phyloP scores from a whole-genome alignment of 1,284 basidiomycete species.

The Cryptococcus sp. region DNA sequence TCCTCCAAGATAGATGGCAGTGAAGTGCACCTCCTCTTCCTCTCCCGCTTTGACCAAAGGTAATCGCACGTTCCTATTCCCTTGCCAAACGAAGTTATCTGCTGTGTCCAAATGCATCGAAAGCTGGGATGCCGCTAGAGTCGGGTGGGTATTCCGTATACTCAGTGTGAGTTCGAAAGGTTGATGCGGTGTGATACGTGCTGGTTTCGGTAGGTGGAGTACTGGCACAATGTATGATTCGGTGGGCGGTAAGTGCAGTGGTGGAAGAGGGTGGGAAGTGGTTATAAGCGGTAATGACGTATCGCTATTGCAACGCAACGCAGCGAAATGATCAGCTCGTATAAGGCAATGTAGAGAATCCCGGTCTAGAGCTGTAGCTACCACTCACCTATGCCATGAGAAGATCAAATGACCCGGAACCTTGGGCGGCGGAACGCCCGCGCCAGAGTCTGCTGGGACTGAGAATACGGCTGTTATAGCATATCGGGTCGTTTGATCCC shows the following conservation, averaged over 20 bases:
- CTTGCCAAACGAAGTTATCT: conserved; percentile 48
- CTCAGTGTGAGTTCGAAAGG: conserved; percentile 38
- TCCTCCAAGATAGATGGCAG: conserved; percentile 30
- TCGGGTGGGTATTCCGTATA: conserved; percentile 45
- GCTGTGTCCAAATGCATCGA: conserved; percentile 40
- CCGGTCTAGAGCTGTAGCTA: conserved; percentile 3
- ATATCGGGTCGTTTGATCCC: conserved; percentile 20
- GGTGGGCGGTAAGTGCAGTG: conserved; percentile 24
- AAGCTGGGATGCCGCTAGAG: conserved; percentile 26
- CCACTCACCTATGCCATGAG: conserved; percentile 28
- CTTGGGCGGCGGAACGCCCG: conserved; percentile 4
- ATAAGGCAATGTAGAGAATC: not conserved
- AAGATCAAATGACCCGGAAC: conserved; percentile 25
- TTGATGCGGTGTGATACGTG: conserved; percentile 20
- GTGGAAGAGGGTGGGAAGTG: conserved; percentile 29
- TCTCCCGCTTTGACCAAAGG: conserved; percentile 30
- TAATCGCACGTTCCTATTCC: conserved; percentile 31
- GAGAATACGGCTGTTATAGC: conserved; percentile 28
- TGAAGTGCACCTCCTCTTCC: conserved; percentile 21
- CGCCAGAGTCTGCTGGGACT: conserved; percentile 14
- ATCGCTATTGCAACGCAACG: conserved; percentile 2
- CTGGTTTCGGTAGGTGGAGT: conserved; percentile 23
- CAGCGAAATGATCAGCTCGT: not conserved
- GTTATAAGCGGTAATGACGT: conserved; percentile 7
- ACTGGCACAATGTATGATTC: conserved; percentile 38